Evolutionary conservation across 305 asterid species (phyloP), one percentile per base, ranked within the genome.

Genomic region (Plantago lanceolata): DNA sequence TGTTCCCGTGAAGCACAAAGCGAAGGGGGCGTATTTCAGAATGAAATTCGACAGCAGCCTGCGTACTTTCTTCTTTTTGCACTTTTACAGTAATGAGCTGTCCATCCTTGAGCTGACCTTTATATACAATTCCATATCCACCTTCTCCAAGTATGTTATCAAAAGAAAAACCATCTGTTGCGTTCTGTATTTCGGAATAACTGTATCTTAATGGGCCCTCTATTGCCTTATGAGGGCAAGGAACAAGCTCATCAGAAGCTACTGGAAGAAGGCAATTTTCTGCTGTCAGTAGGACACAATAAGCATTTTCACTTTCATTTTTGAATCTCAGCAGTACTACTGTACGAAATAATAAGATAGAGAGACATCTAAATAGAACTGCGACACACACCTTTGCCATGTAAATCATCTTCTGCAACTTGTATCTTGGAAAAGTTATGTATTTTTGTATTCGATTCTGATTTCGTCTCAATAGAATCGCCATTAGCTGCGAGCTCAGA

Each of bases 91-190:
- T 78, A 51, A 88, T 75, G 58, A 59, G 70, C 82, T 77, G 82
- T 40, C 94, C 94, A 21, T 78, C 76, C 67, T 77, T 77, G 16
- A 85, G 82, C 76, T 24, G 53, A 20, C 96, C 94, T 79, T 81
- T 80, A 59, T 82, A 85, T 29, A 80, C 87, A 68, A 50, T 79
- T 48, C 84, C 87, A 59, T 81, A 77, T 20, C 82, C 79, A 45
- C 84, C 90, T 82, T 85, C 86, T 70, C 92, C 84, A 14, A 88
- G 68, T 73, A 88, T 60, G 47, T 85, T 82, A 11, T 75, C 79
- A 57, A 74, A 78, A 47, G 92, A 85, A 61, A 85, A 88, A 66
- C 79, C 68, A 48, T 78, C 49, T 4, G 96, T 88, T 51, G 90
- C 89, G 14, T 64, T 51, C 78, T 76, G 77, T 72, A 85, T 75